A percentile compares a stretch with the other conserved stretches of the same genome.
phyloP scores from a whole-genome alignment of 2,329 filamentous ascomycete species.

The Cercospora sojina region DNA sequence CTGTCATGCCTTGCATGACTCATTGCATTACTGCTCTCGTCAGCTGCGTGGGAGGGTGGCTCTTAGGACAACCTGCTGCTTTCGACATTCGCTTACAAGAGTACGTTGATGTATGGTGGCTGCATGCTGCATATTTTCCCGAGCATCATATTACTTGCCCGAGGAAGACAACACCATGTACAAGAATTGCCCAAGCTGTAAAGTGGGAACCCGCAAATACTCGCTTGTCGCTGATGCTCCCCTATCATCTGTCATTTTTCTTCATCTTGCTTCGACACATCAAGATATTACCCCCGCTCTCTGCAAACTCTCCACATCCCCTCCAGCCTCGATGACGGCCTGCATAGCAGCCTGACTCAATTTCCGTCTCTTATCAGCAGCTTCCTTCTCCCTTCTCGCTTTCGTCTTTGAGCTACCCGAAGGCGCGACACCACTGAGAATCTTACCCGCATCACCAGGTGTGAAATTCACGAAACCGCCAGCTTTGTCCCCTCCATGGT shows the following conservation, averaged over 20 bases:
- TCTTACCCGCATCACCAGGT: constrained; percentile 70
- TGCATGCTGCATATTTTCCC: neutral
- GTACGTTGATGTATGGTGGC: too few relatives aligned
- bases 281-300: constrained; percentile 42
- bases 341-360: constrained; percentile 67
- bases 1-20: too few relatives aligned
- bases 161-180: neutral
- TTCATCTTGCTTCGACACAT: neutral
- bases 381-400: constrained; percentile 85
- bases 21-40: too few relatives aligned
- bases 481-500: constrained; percentile 45
- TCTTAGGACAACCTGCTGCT: too few relatives aligned
- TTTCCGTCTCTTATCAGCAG: constrained; percentile 69
- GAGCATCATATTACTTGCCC: neutral
- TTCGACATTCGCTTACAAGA: too few relatives aligned
- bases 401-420: constrained; percentile 93
- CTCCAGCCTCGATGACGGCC: constrained; percentile 69
- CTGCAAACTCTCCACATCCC: constrained; percentile 54
- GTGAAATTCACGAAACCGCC: constrained; percentile 85
- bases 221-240: neutral
- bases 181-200: neutral
- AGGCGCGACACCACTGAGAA: constrained; percentile 87
- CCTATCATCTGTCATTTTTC: neutral
- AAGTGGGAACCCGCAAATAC: neutral
- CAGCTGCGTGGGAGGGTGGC: too few relatives aligned